Evolutionary conservation across 768 basidiomycete species (phyloP).

Genomic region (Tulasnella calospora): DNA sequence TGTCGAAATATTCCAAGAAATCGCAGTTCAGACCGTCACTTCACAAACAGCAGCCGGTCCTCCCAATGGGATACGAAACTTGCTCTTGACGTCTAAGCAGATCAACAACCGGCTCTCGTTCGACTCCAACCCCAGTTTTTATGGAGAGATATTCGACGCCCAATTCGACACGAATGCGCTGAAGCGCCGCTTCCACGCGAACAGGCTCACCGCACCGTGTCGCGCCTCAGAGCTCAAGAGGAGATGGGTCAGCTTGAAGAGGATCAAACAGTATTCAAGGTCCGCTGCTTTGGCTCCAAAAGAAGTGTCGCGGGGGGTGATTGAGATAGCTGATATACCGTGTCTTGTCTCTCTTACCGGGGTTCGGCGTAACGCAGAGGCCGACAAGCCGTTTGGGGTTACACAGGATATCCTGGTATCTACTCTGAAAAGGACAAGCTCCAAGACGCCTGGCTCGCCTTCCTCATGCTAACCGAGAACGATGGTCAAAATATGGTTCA

Average conservation of each 20-base stretch:
- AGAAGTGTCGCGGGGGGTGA: not conserved
- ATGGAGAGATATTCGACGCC: constrained; percentile 24
- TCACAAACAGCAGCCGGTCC: constrained; percentile 4
- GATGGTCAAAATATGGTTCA: constrained; percentile 22
- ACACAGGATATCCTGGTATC: constrained; percentile 7
- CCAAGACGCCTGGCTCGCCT: constrained; percentile 25
- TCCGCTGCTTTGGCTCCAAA: not conserved
- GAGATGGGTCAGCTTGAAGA: constrained; percentile 2
- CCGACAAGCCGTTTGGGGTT: constrained; percentile 17
- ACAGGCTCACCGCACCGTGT: constrained; percentile 18
- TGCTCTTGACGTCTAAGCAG: constrained; percentile 21
- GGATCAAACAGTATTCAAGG: constrained; percentile 3
- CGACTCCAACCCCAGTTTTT: constrained; percentile 19
- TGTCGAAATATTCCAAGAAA: constrained; percentile 24
- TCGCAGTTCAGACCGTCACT: constrained; percentile 18
- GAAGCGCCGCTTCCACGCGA: constrained; percentile 10
- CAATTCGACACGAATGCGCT: constrained; percentile 26
- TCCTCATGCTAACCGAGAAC: constrained; percentile 27
- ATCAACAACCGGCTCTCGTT: constrained; percentile 25
- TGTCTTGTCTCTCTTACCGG: not conserved
- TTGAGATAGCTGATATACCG: not conserved
- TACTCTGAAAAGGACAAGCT: constrained; percentile 22
- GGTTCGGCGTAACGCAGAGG: not conserved
- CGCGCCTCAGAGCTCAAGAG: constrained; percentile 22
- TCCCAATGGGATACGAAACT: not conserved